Evolutionary conservation across 768 basidiomycete genomes (phyloP).

Genomic region (Suillus weaverae): DNA sequence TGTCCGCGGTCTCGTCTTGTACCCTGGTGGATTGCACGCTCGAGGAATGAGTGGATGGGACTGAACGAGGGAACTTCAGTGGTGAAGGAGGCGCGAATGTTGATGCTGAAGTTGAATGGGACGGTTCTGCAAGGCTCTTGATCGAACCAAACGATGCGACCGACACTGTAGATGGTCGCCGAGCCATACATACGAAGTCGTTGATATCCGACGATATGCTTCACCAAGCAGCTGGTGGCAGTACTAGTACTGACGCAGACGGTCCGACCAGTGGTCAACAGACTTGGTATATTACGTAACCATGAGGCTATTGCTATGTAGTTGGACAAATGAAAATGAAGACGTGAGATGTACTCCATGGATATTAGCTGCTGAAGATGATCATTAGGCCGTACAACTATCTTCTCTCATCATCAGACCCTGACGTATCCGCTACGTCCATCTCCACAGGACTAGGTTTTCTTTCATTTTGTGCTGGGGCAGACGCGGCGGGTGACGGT

Average conservation of each 20-base stretch:
- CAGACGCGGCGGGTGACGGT: conserved; percentile 28
- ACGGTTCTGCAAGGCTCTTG: conserved; percentile 13
- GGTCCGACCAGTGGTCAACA: not conserved
- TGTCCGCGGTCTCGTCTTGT: conserved; percentile 22
- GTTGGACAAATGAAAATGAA: not conserved
- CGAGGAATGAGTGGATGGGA: conserved; percentile 14
- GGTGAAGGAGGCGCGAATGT: conserved; percentile 9
- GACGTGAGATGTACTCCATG: not conserved
- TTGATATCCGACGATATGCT: conserved; percentile 2
- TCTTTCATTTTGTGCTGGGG: conserved; percentile 34
- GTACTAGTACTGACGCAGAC: no score
- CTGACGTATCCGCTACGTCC: conserved; percentile 18
- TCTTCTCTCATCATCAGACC: conserved; percentile 22
- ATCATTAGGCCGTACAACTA: conserved; percentile 18
- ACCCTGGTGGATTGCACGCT: conserved; percentile 15
- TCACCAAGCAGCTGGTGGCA: not conserved
- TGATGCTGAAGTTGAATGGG: conserved; percentile 9
- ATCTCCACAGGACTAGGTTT: conserved; percentile 24
- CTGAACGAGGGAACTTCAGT: conserved; percentile 9
- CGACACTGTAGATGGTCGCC: conserved; percentile 38
- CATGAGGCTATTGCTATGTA: conserved; percentile 5
- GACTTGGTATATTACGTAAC: conserved; percentile 25
- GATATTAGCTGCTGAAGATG: conserved; percentile 11
- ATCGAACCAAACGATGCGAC: conserved; percentile 27
- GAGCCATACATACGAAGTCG: conserved; percentile 34